Evolutionary conservation across 2,329 filamentous ascomycete species (phyloP).

Genomic region (Xylariomycetidae sp.): DNA sequence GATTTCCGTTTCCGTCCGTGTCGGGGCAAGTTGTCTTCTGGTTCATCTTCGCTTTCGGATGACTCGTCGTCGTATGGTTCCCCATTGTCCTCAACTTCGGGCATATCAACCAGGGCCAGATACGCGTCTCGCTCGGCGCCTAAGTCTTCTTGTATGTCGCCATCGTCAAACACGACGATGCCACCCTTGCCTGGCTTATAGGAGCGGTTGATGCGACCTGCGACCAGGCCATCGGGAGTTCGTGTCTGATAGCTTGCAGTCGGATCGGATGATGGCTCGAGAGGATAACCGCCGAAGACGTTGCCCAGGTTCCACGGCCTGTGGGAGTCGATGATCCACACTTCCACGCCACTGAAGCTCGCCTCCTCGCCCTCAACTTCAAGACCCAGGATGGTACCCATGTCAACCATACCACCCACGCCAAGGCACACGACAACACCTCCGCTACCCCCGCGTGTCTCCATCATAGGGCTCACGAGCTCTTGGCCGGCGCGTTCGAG

Average conservation of each 20-base stretch:
- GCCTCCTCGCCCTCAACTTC: slow-evolving; percentile 61
- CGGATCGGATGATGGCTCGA: slow-evolving; percentile 44
- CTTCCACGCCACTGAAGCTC: slow-evolving; percentile 76
- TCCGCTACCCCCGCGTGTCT: slow-evolving; percentile 73
- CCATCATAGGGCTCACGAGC: slow-evolving; percentile 80
- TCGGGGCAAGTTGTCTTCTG: slow-evolving; percentile 39
- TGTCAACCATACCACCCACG: slow-evolving; percentile 84
- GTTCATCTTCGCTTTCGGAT: slow-evolving; percentile 51
- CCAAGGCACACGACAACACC: slow-evolving; percentile 89
- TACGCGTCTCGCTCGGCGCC: slow-evolving; percentile 72
- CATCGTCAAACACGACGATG: slow-evolving; percentile 91
- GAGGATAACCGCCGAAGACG: slow-evolving; percentile 72
- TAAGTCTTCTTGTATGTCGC: slow-evolving; percentile 85
- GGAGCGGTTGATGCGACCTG: slow-evolving; percentile 62
- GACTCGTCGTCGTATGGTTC: slow-evolving; percentile 55
- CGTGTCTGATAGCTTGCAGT: slow-evolving; percentile 42
- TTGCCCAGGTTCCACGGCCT: slow-evolving; percentile 94
- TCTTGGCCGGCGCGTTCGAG: slow-evolving; percentile 73
- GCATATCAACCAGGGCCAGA: slow-evolving; percentile 82
- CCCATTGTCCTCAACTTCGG: slow-evolving; percentile 72
- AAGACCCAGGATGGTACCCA: slow-evolving; percentile 73
- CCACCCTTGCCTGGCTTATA: slow-evolving; percentile 80
- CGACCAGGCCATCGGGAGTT: slow-evolving; percentile 60
- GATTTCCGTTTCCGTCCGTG: slow-evolving; percentile 72
- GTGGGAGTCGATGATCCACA: slow-evolving; percentile 89